phyloP scores from a whole-genome alignment of 139 green algal species.

The Gonium pectorale region DNA sequence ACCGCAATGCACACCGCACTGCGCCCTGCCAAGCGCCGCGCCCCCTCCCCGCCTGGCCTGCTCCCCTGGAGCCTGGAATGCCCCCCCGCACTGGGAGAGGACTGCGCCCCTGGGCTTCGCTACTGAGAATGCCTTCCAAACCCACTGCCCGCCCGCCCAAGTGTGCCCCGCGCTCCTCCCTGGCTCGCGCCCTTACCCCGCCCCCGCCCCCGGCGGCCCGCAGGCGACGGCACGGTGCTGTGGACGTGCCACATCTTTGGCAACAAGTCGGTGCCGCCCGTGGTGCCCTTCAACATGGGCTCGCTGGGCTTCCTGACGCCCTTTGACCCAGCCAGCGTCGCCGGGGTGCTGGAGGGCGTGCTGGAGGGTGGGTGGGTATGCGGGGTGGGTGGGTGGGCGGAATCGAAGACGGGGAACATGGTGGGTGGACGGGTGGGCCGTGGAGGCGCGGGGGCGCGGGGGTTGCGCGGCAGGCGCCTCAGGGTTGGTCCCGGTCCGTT shows the following conservation, averaged over 20 bases:
- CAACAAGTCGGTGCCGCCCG: constrained; percentile 79
- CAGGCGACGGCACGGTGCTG: constrained; percentile 91
- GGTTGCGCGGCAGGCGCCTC: too few species aligned
- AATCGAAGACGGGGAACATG: neutral
- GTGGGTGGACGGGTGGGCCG: neutral
- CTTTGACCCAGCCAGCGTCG: constrained; percentile 54
- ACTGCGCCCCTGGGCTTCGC: too few species aligned
- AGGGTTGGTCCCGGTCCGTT: too few species aligned
- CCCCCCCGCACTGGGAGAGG: too few species aligned
- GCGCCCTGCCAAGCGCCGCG: too few species aligned
- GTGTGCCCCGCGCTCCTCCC: too few species aligned
- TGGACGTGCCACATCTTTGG: constrained; percentile 89
- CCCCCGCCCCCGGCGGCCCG: neutral
- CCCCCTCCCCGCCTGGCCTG: too few species aligned
- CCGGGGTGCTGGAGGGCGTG: constrained; percentile 49
- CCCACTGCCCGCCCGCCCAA: too few species aligned
- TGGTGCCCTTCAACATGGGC: constrained; percentile 91
- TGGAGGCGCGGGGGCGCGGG: neutral
- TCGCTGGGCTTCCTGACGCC: constrained; percentile 94
- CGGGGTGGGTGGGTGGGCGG: neutral
- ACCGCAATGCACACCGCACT: too few species aligned
- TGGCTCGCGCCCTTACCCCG: neutral
- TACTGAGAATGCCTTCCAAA: too few species aligned
- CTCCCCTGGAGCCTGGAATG: too few species aligned
- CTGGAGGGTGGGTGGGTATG: constrained; percentile 53